Percentiles rank a stretch among this genome's conserved stretches.
Evolutionary conservation across 2,329 filamentous ascomycete species (phyloP).

Genomic region (Blastomyces gilchristii): DNA sequence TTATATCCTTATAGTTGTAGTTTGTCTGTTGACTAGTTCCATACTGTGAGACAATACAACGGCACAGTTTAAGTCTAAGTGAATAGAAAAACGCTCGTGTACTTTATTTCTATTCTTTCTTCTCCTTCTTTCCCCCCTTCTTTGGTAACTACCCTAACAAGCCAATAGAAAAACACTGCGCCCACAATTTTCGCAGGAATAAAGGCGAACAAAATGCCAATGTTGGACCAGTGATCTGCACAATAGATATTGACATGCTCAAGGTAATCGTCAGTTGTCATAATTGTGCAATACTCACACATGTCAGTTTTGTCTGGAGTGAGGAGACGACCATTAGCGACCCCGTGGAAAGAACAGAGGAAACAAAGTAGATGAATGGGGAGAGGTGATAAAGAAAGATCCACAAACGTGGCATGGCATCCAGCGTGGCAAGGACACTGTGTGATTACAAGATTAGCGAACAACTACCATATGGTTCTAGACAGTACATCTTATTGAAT

Average conservation of each 20-base stretch:
- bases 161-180: conserved; percentile 53
- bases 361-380: conserved; percentile 53
- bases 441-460: background rate
- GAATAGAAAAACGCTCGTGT: background rate
- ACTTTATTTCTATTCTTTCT: conserved; percentile 13
- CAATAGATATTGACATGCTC: conserved; percentile 34
- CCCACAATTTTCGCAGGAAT: conserved; percentile 53
- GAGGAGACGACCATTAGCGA: conserved; percentile 31
- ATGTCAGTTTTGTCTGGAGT: conserved; percentile 36
- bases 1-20: too few relatives aligned
- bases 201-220: conserved; percentile 58
- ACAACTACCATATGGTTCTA: background rate
- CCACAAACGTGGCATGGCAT: conserved; percentile 59
- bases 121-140: conserved; percentile 14
- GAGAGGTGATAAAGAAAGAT: conserved; percentile 64
- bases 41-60: background rate
- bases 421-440: conserved; percentile 41
- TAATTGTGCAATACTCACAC: conserved; percentile 43
- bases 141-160: conserved; percentile 46
- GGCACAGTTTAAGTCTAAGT: background rate
- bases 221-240: conserved; percentile 54
- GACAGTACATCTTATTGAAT: background rate
- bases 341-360: conserved; percentile 31
- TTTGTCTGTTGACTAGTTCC: too few relatives aligned
- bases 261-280: conserved; percentile 41